These are phyloP conservation scores for Russula olivacea DNA, from an alignment of 768 basidiomycete genomes.

Conservation along the genomic window DNA sequence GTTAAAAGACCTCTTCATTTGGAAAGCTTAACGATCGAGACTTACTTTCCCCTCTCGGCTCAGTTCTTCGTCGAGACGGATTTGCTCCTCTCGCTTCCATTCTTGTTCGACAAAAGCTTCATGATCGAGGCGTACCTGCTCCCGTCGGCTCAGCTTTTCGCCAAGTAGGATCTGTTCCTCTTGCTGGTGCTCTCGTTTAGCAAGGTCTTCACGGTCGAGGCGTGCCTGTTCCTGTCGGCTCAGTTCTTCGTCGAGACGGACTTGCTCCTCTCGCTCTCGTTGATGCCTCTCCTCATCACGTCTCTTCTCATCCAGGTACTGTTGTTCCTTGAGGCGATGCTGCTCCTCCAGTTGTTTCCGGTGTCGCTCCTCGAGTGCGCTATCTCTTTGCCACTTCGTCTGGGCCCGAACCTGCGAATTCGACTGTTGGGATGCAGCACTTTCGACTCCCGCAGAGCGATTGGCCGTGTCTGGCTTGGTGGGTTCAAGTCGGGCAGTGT, in stretches of 20 bases:
- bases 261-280: slow-evolving; percentile 18
- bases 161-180: slow-evolving; percentile 18
- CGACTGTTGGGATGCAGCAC: slow-evolving; percentile 6
- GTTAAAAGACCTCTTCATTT: no score
- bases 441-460: slow-evolving; percentile 4
- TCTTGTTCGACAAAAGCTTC: slow-evolving; percentile 12
- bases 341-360: slow-evolving; percentile 13
- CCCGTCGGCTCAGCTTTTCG: slow-evolving; percentile 18
- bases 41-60: no score
- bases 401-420: slow-evolving; percentile 9
- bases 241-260: slow-evolving; percentile 20
- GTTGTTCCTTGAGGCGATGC: no score
- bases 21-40: no score
- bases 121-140: slow-evolving; percentile 14
- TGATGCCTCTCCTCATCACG: slow-evolving; percentile 8
- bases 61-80: no score
- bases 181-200: background rate
- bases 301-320: slow-evolving; percentile 31
- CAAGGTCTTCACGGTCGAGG: background rate
- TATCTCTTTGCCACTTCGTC: slow-evolving; percentile 22
- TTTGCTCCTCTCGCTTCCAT: background rate
- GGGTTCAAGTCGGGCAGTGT: background rate
- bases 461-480: background rate
- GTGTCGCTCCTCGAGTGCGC: slow-evolving; percentile 19
- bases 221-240: slow-evolving; percentile 21